phyloP scores from a whole-genome alignment of 1,284 basidiomycete genomes.

The Marasmius fiardii region DNA sequence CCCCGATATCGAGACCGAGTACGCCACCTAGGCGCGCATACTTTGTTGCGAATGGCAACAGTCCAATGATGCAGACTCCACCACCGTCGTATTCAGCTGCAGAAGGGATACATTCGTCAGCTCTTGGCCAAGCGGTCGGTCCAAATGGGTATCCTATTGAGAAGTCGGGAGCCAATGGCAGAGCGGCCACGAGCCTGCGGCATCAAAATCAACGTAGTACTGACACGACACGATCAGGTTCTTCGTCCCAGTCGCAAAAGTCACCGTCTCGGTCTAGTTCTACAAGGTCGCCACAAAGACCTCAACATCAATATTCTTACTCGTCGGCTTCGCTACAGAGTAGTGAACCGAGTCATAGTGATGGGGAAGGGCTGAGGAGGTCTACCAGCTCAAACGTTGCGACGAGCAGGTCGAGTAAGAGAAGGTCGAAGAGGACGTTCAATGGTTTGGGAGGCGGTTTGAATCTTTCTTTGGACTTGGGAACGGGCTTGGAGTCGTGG shows the following conservation, averaged over 20 bases:
- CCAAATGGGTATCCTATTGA: slow-evolving; percentile 4
- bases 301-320: neutral
- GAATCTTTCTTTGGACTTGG: neutral
- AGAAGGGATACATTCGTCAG: neutral
- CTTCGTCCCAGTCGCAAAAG: neutral
- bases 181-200: neutral
- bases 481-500: neutral
- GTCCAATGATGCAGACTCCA: slow-evolving; percentile 27
- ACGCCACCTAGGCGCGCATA: slow-evolving; percentile 33
- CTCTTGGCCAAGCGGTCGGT: neutral
- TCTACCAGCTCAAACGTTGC: neutral
- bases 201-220: slow-evolving; percentile 2
- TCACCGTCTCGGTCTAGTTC: neutral
- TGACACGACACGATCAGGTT: neutral
- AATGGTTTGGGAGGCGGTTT: neutral
- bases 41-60: slow-evolving; percentile 34
- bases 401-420: neutral
- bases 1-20: slow-evolving; percentile 16
- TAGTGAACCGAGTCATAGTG: neutral
- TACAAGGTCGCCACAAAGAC: neutral
- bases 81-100: slow-evolving; percentile 38
- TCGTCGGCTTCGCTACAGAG: slow-evolving; percentile 1
- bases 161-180: slow-evolving; percentile 2
- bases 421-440: slow-evolving; percentile 2
- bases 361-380: neutral